Evolutionary conservation across 805 yeast genomes (phyloP), one percentile per base, ranked within the genome.

Genomic region (Ogataea pilisensis): DNA sequence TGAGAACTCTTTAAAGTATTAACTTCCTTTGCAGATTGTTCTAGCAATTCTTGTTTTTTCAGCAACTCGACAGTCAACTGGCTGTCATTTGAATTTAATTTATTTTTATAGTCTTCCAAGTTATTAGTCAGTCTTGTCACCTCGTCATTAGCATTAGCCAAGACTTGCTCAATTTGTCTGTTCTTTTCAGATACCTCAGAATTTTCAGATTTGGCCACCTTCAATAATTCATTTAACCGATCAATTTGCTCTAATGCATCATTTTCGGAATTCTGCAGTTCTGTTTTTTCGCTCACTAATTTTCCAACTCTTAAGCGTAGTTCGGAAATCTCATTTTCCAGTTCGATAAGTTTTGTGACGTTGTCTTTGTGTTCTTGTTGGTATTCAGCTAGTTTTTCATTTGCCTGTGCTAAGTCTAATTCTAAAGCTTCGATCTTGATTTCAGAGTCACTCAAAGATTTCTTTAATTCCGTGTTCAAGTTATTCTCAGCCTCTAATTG

Each of bases 401-500:
- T 38, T 2, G 45, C 27, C 18, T 45, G 44, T 8, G 31, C 25
- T 32, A 48, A 33, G 22, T 41, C 45, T 4, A 42, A 39, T 21
- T 44, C 51, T 38, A 46, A 39, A 18, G 43, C 16, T 22, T 42
- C 47, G 6, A 50, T 33, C 21, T 44, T 41, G 16, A 41, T 31
- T 25, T 48, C 22, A 14, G 34, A 38, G 27, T 43, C 47, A 24
- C 19, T 27, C 27, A 38, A 8, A 2, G 26, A 14, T 18, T 50
- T 45, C 38, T 53, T 29, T 20, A 47, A 40, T 35, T 46, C 21
- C 22, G 36, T 12, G 20, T 24, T 31, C 20, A 37, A 44, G 11
- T 31, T 22, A 8, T 18, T 34, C 31, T 44, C 45, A 25, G 40
- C 42, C 8, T 48, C 48, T 20, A 48, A 32, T 20, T 46, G 46